Evolutionary conservation across 2,329 filamentous ascomycete species (phyloP).

Genomic region (Colletotrichum navitas): DNA sequence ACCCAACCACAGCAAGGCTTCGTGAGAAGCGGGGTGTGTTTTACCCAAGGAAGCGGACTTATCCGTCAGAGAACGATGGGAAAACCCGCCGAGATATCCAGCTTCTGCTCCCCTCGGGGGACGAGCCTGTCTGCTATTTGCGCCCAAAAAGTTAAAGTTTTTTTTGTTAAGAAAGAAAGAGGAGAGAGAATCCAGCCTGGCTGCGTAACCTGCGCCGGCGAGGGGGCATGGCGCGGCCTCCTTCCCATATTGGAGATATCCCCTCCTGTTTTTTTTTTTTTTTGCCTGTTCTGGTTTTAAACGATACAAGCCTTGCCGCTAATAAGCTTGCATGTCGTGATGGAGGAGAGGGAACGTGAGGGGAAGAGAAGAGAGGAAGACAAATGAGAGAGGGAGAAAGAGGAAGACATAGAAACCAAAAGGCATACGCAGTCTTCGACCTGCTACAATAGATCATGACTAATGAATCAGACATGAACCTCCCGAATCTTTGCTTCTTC

Average conservation of each 20-base stretch:
- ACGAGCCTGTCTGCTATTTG: slow-evolving; percentile 10
- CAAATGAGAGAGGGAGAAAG: neutral
- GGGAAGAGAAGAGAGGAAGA: slow-evolving; percentile 2
- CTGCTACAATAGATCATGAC: slow-evolving; percentile 38
- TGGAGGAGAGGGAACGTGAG: neutral
- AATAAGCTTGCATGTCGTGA: slow-evolving; percentile 11
- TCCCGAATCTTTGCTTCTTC: neutral
- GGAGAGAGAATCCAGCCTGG: slow-evolving; percentile 37
- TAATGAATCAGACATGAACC: slow-evolving; percentile 35
- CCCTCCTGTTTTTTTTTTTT: slow-evolving; percentile 6
- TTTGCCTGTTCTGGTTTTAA: slow-evolving; percentile 25
- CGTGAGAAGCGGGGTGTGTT: slow-evolving; percentile 7
- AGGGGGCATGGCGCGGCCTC: slow-evolving; percentile 40
- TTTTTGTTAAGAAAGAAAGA: neutral
- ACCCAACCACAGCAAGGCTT: slow-evolving; percentile 8
- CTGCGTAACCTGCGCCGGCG: slow-evolving; percentile 45
- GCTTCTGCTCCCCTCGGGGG: slow-evolving; percentile 12
- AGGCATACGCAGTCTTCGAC: slow-evolving; percentile 23
- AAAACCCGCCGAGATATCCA: neutral
- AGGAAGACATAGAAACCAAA: slow-evolving; percentile 24
- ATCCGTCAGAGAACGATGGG: neutral
- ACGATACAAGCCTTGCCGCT: slow-evolving; percentile 20
- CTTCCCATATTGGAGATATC: slow-evolving; percentile 23
- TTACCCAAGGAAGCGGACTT: slow-evolving; percentile 1
- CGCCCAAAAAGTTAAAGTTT: slow-evolving; percentile 19